These are phyloP conservation scores for Aspergillus nidulans DNA, from an alignment of 495 filamentous ascomycete genomes.

Conservation along the genomic window DNA sequence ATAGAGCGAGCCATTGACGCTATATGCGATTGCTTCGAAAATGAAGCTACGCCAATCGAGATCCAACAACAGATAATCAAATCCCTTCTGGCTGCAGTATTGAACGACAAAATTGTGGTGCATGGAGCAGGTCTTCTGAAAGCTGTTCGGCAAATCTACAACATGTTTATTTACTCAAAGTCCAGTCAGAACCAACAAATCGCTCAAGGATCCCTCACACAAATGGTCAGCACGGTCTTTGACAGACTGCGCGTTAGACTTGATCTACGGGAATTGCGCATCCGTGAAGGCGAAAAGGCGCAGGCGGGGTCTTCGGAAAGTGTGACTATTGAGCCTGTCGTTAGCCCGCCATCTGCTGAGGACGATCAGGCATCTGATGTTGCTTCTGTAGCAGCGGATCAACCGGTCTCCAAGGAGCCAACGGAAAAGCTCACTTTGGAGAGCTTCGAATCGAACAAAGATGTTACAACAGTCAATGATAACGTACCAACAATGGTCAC, in stretches of 20 bases:
- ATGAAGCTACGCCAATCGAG: constrained; percentile 83
- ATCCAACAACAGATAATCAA: constrained; percentile 98
- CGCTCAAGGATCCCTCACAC: constrained; percentile 91
- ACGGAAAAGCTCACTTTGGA: constrained; percentile 85
- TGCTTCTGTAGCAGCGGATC: constrained; percentile 48
- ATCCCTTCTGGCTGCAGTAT: constrained; percentile 86
- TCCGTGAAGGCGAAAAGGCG: constrained; percentile 40
- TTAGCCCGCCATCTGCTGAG: constrained; percentile 33
- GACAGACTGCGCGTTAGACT: constrained; percentile 87
- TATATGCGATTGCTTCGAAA: constrained; percentile 98
- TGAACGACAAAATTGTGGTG: constrained; percentile 98
- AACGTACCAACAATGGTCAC: constrained; percentile 91
- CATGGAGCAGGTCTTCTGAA: constrained; percentile 96
- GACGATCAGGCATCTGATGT: constrained; percentile 45
- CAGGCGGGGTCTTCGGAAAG: constrained; percentile 29
- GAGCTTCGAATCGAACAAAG: constrained; percentile 91
- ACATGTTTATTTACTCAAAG: constrained; percentile 93
- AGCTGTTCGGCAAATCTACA: constrained; percentile 97
- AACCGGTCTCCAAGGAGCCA: constrained; percentile 55
- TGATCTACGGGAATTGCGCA: constrained; percentile 73
- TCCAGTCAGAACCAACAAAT: constrained; percentile 91
- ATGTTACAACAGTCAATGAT: constrained; percentile 85
- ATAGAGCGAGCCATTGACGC: constrained; percentile 98
- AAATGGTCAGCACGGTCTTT: constrained; percentile 98
- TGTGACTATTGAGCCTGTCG: constrained; percentile 33